Conservation (phyloP, 352 stramenopile genomes). For the Aphanomyces cochlioides region DNA sequence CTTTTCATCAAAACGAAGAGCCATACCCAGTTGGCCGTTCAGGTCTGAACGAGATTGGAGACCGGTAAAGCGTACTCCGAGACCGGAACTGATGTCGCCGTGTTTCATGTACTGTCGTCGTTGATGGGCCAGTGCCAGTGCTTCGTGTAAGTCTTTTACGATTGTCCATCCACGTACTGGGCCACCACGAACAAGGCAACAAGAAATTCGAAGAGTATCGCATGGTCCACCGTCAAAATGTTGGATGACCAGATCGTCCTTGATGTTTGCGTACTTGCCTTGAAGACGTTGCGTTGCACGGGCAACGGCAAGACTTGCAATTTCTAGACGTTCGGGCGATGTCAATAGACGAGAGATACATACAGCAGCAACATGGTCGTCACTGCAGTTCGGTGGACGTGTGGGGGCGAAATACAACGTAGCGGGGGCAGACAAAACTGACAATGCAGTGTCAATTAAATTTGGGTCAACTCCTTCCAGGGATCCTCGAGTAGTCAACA, state of each 20-base stretch:
- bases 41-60: slow-evolving; percentile 20
- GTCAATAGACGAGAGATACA: slow-evolving; percentile 35
- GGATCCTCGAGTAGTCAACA: slow-evolving; percentile 8
- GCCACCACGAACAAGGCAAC: slow-evolving; percentile 34
- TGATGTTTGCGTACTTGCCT: not conserved
- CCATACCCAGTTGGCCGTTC: slow-evolving; percentile 28
- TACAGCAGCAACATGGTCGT: slow-evolving; percentile 38
- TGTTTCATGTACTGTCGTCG: not conserved
- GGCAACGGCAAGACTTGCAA: not conserved
- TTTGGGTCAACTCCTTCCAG: slow-evolving; percentile 14
- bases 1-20: slow-evolving; percentile 24
- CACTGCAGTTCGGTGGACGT: slow-evolving; percentile 16
- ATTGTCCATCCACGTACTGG: slow-evolving; percentile 30
- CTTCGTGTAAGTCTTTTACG: slow-evolving; percentile 19
- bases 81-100: slow-evolving; percentile 1
- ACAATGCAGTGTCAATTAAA: slow-evolving; percentile 9
- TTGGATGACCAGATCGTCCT: slow-evolving; percentile 14
- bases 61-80: slow-evolving; percentile 15
- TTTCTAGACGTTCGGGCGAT: not conserved
- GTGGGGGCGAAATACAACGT: slow-evolving; percentile 19
- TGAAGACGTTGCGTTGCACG: not conserved
- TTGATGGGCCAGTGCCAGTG: slow-evolving; percentile 26
- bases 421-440: slow-evolving; percentile 17
- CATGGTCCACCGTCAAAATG: slow-evolving; percentile 35
- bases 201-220: slow-evolving; percentile 24